phyloP scores from a whole-genome alignment of 805 yeast species.

The Lachancea dasiensis region DNA sequence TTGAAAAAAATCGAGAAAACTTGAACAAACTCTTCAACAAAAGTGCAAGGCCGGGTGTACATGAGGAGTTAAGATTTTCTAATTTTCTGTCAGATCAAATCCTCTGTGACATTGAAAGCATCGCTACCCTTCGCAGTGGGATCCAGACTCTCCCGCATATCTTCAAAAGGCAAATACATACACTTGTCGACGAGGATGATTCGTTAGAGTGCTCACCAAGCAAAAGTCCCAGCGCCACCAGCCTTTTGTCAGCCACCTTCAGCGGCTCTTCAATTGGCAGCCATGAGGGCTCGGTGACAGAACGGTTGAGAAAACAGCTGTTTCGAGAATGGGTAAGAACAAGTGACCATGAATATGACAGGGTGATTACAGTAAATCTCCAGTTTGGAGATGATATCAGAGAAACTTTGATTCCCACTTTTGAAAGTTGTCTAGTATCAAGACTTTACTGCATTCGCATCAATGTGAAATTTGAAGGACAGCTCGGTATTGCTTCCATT shows the following conservation, averaged over 20 bases:
- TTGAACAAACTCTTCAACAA: conserved; percentile 26
- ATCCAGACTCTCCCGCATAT: conserved; percentile 21
- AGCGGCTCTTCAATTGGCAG: conserved; percentile 11
- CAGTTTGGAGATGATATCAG: conserved; percentile 38
- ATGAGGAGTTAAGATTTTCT: conserved; percentile 25
- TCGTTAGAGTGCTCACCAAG: not conserved
- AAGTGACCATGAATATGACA: conserved; percentile 30
- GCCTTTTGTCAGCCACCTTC: conserved; percentile 12
- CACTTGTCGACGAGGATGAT: conserved; percentile 16
- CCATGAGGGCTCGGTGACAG: conserved; percentile 12
- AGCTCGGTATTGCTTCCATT: conserved; percentile 27
- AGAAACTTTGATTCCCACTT: conserved; percentile 52
- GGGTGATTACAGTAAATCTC: conserved; percentile 37
- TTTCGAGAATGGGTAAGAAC: conserved; percentile 25
- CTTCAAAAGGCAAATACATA: conserved; percentile 28
- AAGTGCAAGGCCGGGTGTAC: conserved; percentile 14
- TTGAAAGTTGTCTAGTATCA: conserved; percentile 58
- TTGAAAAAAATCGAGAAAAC: conserved; percentile 18
- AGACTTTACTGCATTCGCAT: conserved; percentile 51
- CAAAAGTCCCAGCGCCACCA: conserved; percentile 1
- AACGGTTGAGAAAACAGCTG: conserved; percentile 21
- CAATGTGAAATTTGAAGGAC: conserved; percentile 38
- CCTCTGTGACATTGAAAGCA: conserved; percentile 29
- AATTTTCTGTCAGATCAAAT: conserved; percentile 27
- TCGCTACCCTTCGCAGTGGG: conserved; percentile 22